These are phyloP conservation scores for Phyllosticta capitalensis DNA, from an alignment of 2,329 filamentous ascomycete genomes.

Conservation along the genomic window DNA sequence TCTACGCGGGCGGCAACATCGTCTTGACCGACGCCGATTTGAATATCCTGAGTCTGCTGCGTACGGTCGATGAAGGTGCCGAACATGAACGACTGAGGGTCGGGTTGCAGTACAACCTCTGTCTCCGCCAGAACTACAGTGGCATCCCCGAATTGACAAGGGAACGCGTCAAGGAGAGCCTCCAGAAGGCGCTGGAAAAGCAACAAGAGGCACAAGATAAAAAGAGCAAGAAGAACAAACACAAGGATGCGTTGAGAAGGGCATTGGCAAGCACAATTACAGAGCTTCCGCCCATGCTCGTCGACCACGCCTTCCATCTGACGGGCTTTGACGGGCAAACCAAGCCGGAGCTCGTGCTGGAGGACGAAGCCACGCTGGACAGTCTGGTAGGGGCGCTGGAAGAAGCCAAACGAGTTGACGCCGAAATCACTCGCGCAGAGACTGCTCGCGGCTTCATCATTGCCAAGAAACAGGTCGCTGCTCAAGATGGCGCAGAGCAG, in stretches of 20 bases:
- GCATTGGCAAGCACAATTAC: slow-evolving; percentile 75
- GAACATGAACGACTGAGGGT: slow-evolving; percentile 75
- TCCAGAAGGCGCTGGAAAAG: slow-evolving; percentile 56
- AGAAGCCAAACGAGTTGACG: slow-evolving; percentile 60
- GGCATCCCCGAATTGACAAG: slow-evolving; percentile 67
- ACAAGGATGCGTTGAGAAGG: slow-evolving; percentile 66
- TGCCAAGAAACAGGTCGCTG: slow-evolving; percentile 46
- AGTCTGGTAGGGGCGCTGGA: slow-evolving; percentile 58
- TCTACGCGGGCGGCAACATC: slow-evolving; percentile 92
- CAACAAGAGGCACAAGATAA: slow-evolving; percentile 42
- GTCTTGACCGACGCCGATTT: slow-evolving; percentile 80
- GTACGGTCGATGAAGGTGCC: slow-evolving; percentile 69
- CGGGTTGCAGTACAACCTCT: slow-evolving; percentile 68
- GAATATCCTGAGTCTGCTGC: slow-evolving; percentile 70
- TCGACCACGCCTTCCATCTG: slow-evolving; percentile 73
- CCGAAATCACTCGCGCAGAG: slow-evolving; percentile 56
- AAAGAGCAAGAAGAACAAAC: slow-evolving; percentile 65
- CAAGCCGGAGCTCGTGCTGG: slow-evolving; percentile 60
- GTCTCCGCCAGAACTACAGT: slow-evolving; percentile 72
- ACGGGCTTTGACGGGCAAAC: slow-evolving; percentile 59
- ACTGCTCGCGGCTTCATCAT: slow-evolving; percentile 78
- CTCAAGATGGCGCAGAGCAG: slow-evolving; percentile 28
- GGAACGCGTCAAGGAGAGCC: slow-evolving; percentile 58
- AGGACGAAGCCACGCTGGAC: slow-evolving; percentile 54
- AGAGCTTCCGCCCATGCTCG: slow-evolving; percentile 76